Conservation (phyloP, 2,329 filamentous ascomycete species). For the Fusarium poae region DNA sequence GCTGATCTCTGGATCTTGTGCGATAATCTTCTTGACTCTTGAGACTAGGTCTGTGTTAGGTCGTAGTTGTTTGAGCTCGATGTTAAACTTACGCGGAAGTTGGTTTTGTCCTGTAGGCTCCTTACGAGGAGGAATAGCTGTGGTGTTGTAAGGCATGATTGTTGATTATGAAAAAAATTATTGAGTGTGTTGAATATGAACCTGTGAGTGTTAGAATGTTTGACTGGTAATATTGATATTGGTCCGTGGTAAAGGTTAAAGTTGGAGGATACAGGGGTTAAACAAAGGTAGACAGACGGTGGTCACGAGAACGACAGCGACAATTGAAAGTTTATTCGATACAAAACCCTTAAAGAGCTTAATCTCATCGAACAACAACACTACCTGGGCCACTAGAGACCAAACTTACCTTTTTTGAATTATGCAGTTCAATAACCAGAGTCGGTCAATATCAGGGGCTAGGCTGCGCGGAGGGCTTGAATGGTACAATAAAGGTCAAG, state of each 20-base stretch:
- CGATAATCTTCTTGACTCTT: slow-evolving; percentile 95
- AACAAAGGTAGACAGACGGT: background rate
- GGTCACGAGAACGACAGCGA: background rate
- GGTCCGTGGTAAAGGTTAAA: background rate
- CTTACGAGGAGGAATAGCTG: slow-evolving; percentile 81
- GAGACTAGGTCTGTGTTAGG: slow-evolving; percentile 71
- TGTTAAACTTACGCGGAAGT: slow-evolving; percentile 78
- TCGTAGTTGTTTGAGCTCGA: slow-evolving; percentile 17
- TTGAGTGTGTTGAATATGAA: background rate
- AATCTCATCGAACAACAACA: background rate
- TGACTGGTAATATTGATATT: slow-evolving; percentile 1
- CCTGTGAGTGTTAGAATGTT: slow-evolving; percentile 14
- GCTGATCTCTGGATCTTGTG: slow-evolving; percentile 85
- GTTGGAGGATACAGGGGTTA: slow-evolving; percentile 10
- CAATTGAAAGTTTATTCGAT: background rate
- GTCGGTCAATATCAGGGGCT: slow-evolving; percentile 5
- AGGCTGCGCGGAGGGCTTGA: background rate
- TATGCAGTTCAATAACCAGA: slow-evolving; percentile 1
- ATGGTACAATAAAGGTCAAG: no score
- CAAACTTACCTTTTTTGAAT: slow-evolving; percentile 20
- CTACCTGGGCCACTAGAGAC: background rate
- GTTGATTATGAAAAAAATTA: background rate
- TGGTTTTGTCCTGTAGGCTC: slow-evolving; percentile 88
- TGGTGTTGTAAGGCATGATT: slow-evolving; percentile 90
- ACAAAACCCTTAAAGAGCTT: no score